Evolutionary conservation across 2,329 filamentous ascomycete species (phyloP).

Genomic region (Huntiella decipiens): DNA sequence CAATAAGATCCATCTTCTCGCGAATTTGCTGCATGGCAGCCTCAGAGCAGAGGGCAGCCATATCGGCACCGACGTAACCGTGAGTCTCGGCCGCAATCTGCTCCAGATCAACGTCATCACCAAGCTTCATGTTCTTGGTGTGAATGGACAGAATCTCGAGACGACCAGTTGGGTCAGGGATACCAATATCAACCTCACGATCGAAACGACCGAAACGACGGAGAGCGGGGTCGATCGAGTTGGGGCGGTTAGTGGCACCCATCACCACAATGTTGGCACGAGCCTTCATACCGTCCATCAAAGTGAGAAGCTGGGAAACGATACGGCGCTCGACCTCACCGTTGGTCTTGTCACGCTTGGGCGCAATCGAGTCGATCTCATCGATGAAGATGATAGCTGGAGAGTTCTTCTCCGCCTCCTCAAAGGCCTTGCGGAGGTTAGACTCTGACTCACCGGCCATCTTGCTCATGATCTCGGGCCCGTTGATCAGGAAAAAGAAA

Average conservation of each 20-base stretch:
- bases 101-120: slow-evolving; percentile 89
- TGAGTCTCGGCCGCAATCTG: slow-evolving; percentile 94
- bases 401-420: slow-evolving; percentile 98
- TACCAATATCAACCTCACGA: slow-evolving; percentile 95
- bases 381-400: slow-evolving; percentile 99
- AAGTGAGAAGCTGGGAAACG: slow-evolving; percentile 85
- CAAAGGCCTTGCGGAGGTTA: slow-evolving; percentile 95
- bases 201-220: slow-evolving; percentile 98
- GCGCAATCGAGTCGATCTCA: slow-evolving; percentile 96
- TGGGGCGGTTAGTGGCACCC: slow-evolving; percentile 96
- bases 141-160: slow-evolving; percentile 98
- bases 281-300: slow-evolving; percentile 99
- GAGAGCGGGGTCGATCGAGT: slow-evolving; percentile 94
- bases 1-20: slow-evolving; percentile 99
- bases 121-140: slow-evolving; percentile 99
- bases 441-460: slow-evolving; percentile 99
- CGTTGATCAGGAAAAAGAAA: slow-evolving; percentile 99
- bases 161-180: slow-evolving; percentile 92
- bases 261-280: slow-evolving; percentile 97
- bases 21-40: slow-evolving; percentile 99
- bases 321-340: slow-evolving; percentile 97
- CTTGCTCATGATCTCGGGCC: slow-evolving; percentile 99
- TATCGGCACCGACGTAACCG: slow-evolving; percentile 96
- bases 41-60: slow-evolving; percentile 95
- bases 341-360: slow-evolving; percentile 99